Percentiles rank a stretch among this genome's conserved stretches.
Evolutionary conservation across 345 rosid species (phyloP).

Genomic region (Linum tenue): DNA sequence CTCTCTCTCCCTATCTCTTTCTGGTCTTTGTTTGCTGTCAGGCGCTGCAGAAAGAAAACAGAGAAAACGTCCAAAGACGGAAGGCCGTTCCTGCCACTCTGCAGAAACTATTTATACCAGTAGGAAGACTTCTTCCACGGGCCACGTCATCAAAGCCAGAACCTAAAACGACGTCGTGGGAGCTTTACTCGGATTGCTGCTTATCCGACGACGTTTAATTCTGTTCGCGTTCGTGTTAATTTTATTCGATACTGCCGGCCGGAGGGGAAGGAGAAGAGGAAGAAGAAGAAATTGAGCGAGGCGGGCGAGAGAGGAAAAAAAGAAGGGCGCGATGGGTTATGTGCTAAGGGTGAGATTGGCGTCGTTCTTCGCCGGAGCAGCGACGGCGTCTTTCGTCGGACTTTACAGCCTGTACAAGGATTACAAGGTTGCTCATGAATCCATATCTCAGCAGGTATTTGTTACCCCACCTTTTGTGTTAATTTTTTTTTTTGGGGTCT

Average conservation of each 20-base stretch:
- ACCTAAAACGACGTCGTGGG: not conserved
- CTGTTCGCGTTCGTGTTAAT: not conserved
- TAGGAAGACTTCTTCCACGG: not conserved
- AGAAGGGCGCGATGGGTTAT: conserved; percentile 49
- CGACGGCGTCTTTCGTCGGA: conserved; percentile 71
- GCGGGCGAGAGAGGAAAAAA: not conserved
- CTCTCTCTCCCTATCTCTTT: not conserved
- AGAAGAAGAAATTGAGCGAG: not conserved
- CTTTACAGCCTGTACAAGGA: conserved; percentile 69
- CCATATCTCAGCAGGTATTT: conserved; percentile 67
- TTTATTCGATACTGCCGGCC: not conserved
- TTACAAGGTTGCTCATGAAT: conserved; percentile 70
- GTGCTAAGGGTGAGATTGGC: conserved; percentile 84
- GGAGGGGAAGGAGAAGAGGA: not conserved
- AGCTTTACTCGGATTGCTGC: not conserved
- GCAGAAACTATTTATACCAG: not conserved
- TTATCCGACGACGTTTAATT: too few species aligned
- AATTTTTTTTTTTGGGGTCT: not conserved
- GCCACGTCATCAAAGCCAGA: not conserved
- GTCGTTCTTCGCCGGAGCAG: conserved; percentile 86
- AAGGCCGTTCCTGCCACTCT: not conserved
- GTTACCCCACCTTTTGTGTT: not conserved
- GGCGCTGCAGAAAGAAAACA: not conserved
- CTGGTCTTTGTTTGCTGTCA: not conserved
- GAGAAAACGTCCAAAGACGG: not conserved